phyloP scores from a whole-genome alignment of 2,329 filamentous ascomycete species.

The Pseudonectria foliicola region DNA sequence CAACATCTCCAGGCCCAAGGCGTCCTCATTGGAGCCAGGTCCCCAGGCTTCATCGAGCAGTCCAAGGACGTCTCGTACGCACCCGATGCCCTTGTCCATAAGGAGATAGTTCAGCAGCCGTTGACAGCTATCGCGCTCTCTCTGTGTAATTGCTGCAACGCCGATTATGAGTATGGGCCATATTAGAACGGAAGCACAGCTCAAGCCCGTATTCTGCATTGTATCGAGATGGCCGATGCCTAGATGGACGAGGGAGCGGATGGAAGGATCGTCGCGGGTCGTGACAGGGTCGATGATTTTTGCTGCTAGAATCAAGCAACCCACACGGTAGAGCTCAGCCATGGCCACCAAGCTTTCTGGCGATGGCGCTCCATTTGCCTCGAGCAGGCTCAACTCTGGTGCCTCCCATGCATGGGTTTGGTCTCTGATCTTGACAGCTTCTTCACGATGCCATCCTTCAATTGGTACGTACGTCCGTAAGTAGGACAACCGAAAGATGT shows the following conservation, averaged over 20 bases:
- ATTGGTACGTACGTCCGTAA: not conserved
- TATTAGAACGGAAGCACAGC: not conserved
- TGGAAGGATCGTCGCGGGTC: not conserved
- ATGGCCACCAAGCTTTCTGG: not conserved
- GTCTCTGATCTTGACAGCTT: not conserved
- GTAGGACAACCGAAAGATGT: slow-evolving; percentile 1
- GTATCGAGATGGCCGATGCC: not conserved
- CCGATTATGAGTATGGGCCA: slow-evolving; percentile 1
- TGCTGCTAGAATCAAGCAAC: not conserved
- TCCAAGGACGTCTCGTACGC: not conserved
- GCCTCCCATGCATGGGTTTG: not conserved
- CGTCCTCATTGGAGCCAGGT: not conserved
- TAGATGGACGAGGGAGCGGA: not conserved
- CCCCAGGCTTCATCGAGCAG: not conserved
- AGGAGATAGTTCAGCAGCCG: not conserved
- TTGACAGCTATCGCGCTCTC: not conserved
- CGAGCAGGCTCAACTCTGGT: not conserved
- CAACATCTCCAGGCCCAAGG: not conserved
- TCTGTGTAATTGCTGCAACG: not conserved
- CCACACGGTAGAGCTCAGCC: not conserved
- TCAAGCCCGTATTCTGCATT: not conserved
- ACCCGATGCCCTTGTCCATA: not conserved
- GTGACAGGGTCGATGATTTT: not conserved
- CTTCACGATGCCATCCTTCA: not conserved
- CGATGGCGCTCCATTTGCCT: not conserved